phyloP scores from a whole-genome alignment of 257 asterid genomes.

The Schizonepeta tenuifolia region DNA sequence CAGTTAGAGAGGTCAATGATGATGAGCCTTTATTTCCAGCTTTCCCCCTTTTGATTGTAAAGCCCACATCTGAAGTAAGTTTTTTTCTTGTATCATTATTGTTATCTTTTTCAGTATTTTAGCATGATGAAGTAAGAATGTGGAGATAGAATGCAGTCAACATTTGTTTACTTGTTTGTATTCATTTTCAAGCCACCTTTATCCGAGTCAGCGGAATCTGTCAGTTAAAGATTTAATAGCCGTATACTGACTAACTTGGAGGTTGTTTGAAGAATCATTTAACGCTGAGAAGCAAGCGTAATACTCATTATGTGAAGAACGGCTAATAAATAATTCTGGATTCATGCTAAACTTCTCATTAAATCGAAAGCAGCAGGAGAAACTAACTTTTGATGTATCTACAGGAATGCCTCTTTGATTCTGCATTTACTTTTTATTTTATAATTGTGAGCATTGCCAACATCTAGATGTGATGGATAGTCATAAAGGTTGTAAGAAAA shows the following conservation, averaged over 20 bases:
- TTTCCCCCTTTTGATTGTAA: constrained; percentile 59
- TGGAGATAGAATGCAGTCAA: constrained; percentile 5
- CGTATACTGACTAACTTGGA: neutral
- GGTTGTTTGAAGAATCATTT: too few relatives aligned
- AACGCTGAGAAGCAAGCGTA: neutral
- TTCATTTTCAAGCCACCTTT: neutral
- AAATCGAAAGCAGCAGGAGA: constrained; percentile 19
- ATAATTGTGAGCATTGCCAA: neutral
- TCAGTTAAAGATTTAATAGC: neutral
- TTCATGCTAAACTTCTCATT: constrained; percentile 2
- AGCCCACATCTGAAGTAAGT: constrained; percentile 68
- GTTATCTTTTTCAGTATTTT: constrained; percentile 1
- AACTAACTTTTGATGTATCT: neutral
- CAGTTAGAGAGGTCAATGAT: constrained; percentile 89
- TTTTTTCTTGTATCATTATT: constrained; percentile 23
- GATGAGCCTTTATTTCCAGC: constrained; percentile 96
- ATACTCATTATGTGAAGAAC: neutral
- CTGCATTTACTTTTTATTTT: neutral
- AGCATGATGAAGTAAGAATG: constrained; percentile 29
- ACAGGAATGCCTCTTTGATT: neutral
- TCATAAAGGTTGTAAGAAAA: neutral
- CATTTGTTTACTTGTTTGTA: neutral
- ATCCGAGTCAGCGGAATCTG: neutral
- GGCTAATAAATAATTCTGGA: constrained; percentile 7
- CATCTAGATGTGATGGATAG: neutral